Evolutionary conservation across 768 basidiomycete genomes (phyloP), one percentile per base, ranked within the genome.

Genomic region (Mycena epipterygia): DNA sequence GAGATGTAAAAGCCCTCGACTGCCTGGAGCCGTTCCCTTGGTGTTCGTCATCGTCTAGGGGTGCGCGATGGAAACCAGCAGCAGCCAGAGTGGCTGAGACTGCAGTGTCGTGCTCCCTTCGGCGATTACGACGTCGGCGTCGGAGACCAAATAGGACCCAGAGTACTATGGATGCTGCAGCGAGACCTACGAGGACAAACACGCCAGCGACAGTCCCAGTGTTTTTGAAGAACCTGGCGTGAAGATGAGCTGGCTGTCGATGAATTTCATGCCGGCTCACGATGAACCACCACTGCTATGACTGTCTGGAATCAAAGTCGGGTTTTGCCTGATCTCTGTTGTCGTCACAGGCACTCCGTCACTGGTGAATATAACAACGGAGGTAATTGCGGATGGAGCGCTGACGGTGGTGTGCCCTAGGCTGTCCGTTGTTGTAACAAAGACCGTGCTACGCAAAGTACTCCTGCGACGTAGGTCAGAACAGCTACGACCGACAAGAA

Each of bases 191-290:
- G 19, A 96, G 90, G 42, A 95, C 89, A 75, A 98, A 99, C 11
- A 96, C 94, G 51, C 94, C 97, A 1, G 93, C 93, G 4, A 98
- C 96, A 14, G 96, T 97, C 23, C 95, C 95, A 27, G 92, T 93
- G 77, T 97, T 94, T 57, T 80, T 79, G 81, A 97, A 97, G 83
- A 98, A 99, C 64, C 93, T 95, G 66, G n/a, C 27, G 42, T n/a
- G 23, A 52, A 32, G 46, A 63, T 39, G 12, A 58, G 55, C 58
- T 37, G 16, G 52, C 33, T 21, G 46, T 64, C 29, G 56, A n/a
- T 17, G 8, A 17, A 19, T 17, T 32, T 12, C 4, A 49, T 35
- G 29, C 35, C 30, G 67, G 81, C 89, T 80, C 78, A 94, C 93
- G 88, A 82, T 51, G 87, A 87, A 62, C 79, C 77, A 49, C 76